Evolutionary conservation across 768 basidiomycete species (phyloP), one percentile per base, ranked within the genome.

Genomic region (Ephemerocybe angulata): DNA sequence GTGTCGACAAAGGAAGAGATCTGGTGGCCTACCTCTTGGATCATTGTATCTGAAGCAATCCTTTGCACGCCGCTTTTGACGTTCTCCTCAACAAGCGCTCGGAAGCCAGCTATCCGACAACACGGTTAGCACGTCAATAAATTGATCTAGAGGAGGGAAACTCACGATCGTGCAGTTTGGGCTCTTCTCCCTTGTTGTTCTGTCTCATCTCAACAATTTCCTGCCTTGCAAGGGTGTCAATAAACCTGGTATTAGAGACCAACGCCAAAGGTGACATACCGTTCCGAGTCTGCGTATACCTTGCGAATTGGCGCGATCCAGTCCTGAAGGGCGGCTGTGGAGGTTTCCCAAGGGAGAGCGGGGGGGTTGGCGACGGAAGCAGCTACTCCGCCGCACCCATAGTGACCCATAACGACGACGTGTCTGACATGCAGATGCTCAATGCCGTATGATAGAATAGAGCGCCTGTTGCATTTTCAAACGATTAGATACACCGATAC

Each of bases 31-130:
- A 70, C 69, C 28, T 70, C 64, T 8, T 61, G 50, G n/a, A 73
- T 65, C 31, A 72, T 63, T 13, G 54, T 61, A 53, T 63, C 60
- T 2, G 56, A 44, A 1, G 67, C 68, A 42, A 74, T 67, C 27
- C 67, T 63, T 7, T 52, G 42, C 3, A 72, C 71, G 13, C 59
- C 65, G 2, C 59, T 62, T 50, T 67, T 75, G 22, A 76, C 70
- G 38, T 77, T 76, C 53, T 77, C 75, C 55, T 77, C 76, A 2
- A 77, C 72, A 2, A 77, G 68, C 0, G 75, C 76, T 31, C 75
- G 69, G 64, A 74, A 74, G 13, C 68, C 73, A 35, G 71, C 74
- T 76, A 28, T 21, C 41, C 5, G 11, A 24, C 33, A 38, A 58
- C 55, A 6, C 27, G 4, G 37, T 24, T 13, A 24, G n/a, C 8